Conservation (phyloP, 1,284 basidiomycete species). For the Coniferiporia sulphurascens region DNA sequence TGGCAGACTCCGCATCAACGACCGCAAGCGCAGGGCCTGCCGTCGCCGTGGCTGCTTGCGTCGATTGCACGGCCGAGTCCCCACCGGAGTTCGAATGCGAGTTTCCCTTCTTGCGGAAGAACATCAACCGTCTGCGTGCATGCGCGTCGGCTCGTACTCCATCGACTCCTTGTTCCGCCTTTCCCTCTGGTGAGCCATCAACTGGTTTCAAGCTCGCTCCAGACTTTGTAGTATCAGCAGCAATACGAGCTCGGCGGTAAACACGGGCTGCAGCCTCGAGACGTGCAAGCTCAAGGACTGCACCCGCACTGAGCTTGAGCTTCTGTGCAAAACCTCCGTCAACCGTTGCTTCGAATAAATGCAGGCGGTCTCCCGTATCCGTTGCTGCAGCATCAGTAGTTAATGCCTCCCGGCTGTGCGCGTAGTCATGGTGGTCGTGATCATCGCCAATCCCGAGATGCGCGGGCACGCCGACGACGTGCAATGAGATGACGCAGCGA, state of each 20-base stretch:
- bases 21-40: slow-evolving; percentile 66
- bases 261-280: slow-evolving; percentile 39
- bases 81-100: not conserved
- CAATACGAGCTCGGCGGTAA: slow-evolving; percentile 19
- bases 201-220: not conserved
- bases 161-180: not conserved
- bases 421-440: not conserved
- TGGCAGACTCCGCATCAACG: slow-evolving; percentile 51
- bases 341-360: slow-evolving; percentile 69
- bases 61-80: not conserved
- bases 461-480: slow-evolving; percentile 61
- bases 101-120: slow-evolving; percentile 14
- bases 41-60: slow-evolving; percentile 18
- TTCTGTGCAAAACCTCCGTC: slow-evolving; percentile 77
- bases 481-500: slow-evolving; percentile 71
- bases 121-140: slow-evolving; percentile 4
- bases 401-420: too few species aligned
- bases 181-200: not conserved
- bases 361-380: slow-evolving; percentile 38
- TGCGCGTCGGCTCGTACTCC: not conserved
- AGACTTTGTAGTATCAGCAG: slow-evolving; percentile 17
- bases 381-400: too few species aligned
- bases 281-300: slow-evolving; percentile 63
- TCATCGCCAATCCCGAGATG: slow-evolving; percentile 36
- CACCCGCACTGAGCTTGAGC: slow-evolving; percentile 71